phyloP scores from a whole-genome alignment of 257 asterid species.

The Parsonsia alboflavescens region DNA sequence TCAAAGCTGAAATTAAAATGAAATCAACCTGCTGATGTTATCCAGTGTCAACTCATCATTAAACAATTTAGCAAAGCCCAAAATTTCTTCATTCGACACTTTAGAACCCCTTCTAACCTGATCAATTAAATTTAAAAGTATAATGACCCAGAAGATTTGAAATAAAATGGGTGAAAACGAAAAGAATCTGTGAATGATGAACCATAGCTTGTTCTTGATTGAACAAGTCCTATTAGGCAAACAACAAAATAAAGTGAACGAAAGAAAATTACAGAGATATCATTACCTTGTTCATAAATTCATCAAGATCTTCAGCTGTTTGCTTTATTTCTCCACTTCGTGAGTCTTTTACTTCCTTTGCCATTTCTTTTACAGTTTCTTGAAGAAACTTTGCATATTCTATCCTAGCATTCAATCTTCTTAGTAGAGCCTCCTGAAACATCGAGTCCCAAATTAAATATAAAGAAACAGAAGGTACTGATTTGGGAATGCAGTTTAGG shows the following conservation, averaged over 20 bases:
- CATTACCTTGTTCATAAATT: conserved; percentile 57
- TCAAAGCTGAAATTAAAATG: conserved; percentile 14
- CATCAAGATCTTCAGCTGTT: conserved; percentile 93
- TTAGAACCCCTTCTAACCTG: conserved; percentile 84
- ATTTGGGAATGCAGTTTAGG: neutral
- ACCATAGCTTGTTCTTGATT: neutral
- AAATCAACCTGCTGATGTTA: conserved; percentile 77
- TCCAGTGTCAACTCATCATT: conserved; percentile 91
- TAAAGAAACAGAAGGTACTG: neutral
- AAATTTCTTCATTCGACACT: conserved; percentile 80
- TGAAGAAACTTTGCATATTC: conserved; percentile 92
- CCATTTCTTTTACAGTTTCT: conserved; percentile 85
- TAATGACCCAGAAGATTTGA: neutral
- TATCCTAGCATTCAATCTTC: conserved; percentile 75
- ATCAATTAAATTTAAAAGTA: conserved; percentile 3
- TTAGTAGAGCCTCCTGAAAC: conserved; percentile 69
- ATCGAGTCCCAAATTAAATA: conserved; percentile 1
- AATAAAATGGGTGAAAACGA: neutral
- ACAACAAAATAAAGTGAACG: conserved; percentile 49
- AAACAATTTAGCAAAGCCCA: conserved; percentile 86
- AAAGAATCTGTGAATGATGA: neutral
- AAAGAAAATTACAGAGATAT: neutral
- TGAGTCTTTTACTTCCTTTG: conserved; percentile 80
- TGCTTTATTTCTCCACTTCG: conserved; percentile 73
- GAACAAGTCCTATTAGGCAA: neutral